These are phyloP conservation scores for Cryptococcus amylolentus DNA, from an alignment of 1,284 basidiomycete species.

Conservation along the genomic window DNA sequence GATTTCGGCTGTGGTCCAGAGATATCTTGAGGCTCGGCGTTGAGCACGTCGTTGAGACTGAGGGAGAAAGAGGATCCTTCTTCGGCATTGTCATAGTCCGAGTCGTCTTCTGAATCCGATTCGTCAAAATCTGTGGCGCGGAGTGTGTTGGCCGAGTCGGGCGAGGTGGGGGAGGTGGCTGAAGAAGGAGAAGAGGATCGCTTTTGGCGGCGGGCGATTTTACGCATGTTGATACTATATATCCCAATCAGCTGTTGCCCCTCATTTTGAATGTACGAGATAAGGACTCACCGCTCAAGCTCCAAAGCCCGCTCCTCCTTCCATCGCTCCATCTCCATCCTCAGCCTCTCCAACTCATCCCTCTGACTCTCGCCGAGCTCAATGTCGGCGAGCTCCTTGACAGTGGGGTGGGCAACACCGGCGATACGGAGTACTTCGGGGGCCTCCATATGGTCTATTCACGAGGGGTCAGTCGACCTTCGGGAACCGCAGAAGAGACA, in stretches of 20 bases:
- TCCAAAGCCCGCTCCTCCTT: conserved; percentile 22
- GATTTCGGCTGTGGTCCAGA: too few species aligned
- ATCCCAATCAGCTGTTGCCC: not conserved
- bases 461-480: not conserved
- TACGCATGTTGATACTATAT: not conserved
- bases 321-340: conserved; percentile 36
- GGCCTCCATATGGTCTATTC: conserved; percentile 48
- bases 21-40: too few species aligned
- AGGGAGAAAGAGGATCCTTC: too few species aligned
- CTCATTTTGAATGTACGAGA: not conserved
- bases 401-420: conserved; percentile 28
- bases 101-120: too few species aligned
- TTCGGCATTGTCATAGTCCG: too few species aligned
- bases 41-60: too few species aligned
- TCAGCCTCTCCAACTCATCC: conserved; percentile 27
- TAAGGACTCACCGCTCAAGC: conserved; percentile 31
- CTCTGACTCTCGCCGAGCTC: conserved; percentile 26
- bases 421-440: conserved; percentile 37
- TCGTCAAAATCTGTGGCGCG: too few species aligned
- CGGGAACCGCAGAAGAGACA: not conserved
- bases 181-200: too few species aligned
- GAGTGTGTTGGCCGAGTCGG: too few species aligned
- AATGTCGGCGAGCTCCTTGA: conserved; percentile 16
- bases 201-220: not conserved
- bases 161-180: too few species aligned